phyloP scores from a whole-genome alignment of 164 flowering plant species.

The Magnolia changhungtana region DNA sequence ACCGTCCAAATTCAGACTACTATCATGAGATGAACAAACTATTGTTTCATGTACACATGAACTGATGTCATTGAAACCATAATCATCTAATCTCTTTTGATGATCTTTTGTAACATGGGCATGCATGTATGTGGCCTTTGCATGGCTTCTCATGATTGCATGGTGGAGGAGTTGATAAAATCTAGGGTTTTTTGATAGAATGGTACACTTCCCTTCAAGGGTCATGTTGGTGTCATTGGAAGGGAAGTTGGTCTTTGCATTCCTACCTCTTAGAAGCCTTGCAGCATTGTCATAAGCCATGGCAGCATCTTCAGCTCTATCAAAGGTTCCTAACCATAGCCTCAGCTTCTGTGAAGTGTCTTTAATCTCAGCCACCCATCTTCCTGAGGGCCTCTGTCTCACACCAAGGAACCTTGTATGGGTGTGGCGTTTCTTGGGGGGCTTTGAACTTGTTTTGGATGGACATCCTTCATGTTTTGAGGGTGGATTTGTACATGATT shows the following conservation, averaged over 20 bases:
- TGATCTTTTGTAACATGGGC: slow-evolving; percentile 1
- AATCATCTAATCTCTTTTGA: slow-evolving; percentile 6
- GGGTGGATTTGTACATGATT: neutral
- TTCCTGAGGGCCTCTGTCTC: slow-evolving; percentile 65
- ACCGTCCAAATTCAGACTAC: neutral
- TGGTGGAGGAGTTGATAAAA: slow-evolving; percentile 39
- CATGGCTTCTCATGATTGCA: slow-evolving; percentile 41
- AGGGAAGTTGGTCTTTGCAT: slow-evolving; percentile 57
- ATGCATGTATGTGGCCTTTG: slow-evolving; percentile 10
- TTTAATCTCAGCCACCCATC: slow-evolving; percentile 65
- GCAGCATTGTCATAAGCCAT: slow-evolving; percentile 57
- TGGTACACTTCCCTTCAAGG: slow-evolving; percentile 21
- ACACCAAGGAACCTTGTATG: slow-evolving; percentile 42
- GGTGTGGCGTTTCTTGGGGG: neutral
- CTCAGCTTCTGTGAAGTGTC: slow-evolving; percentile 51
- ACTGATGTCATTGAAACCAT: slow-evolving; percentile 11
- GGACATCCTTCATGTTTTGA: neutral
- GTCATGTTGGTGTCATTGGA: slow-evolving; percentile 12
- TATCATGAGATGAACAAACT: slow-evolving; percentile 27
- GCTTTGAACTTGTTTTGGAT: slow-evolving; percentile 1
- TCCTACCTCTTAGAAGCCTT: slow-evolving; percentile 47
- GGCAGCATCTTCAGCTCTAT: slow-evolving; percentile 56
- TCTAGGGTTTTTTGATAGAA: slow-evolving; percentile 36
- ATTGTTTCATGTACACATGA: slow-evolving; percentile 40
- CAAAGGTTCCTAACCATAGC: slow-evolving; percentile 62